These are phyloP conservation scores for Pistacia integerrima DNA, from an alignment of 345 rosid genomes.

Conservation along the genomic window DNA sequence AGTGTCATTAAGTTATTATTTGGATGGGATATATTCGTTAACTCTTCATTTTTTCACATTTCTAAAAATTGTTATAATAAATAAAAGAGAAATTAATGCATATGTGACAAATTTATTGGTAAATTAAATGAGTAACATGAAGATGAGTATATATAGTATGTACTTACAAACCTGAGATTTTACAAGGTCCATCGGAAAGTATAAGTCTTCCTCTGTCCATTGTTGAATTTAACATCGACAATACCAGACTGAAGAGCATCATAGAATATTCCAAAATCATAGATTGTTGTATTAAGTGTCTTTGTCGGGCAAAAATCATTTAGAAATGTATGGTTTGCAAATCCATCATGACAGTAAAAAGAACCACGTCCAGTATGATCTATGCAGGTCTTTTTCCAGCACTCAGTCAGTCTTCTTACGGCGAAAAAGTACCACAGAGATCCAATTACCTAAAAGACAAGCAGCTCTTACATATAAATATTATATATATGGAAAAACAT, in stretches of 20 bases:
- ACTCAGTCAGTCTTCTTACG: background rate
- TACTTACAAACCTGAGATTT: background rate
- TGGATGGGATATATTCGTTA: too few species aligned
- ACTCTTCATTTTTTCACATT: too few species aligned
- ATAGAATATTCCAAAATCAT: background rate
- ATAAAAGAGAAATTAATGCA: too few species aligned
- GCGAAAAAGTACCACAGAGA: conserved; percentile 37
- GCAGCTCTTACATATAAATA: too few species aligned
- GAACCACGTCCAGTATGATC: background rate
- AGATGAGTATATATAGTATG: too few species aligned
- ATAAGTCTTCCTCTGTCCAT: background rate
- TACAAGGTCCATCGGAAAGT: background rate
- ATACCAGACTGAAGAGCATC: background rate
- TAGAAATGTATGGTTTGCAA: background rate
- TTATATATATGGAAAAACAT: too few species aligned
- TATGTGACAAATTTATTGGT: too few species aligned
- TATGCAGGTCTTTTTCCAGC: background rate
- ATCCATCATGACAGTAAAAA: too few species aligned
- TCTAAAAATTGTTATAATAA: too few species aligned
- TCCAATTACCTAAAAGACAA: background rate
- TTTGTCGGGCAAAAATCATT: background rate
- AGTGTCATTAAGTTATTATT: too few species aligned
- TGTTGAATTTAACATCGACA: background rate
- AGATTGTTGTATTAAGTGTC: background rate
- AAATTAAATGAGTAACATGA: too few species aligned